Base-by-base conservation (phyloP, 768 basidiomycete species). In the Suillus lakei region DNA sequence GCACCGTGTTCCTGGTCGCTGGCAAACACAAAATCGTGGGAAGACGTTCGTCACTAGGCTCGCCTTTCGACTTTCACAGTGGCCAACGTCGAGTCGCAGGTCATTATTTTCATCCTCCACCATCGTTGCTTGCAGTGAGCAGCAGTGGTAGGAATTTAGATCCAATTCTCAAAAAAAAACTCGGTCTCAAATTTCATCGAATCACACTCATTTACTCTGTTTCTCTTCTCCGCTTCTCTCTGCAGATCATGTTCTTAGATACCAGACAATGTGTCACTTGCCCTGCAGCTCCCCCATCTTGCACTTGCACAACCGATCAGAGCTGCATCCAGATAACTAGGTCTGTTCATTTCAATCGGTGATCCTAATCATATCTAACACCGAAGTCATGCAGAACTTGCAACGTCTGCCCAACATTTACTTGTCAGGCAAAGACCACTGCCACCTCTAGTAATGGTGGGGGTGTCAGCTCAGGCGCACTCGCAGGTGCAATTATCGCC, bases 401-500 rank as follows among this genome's bases (percentile, higher is more conserved):
- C 71, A 70, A 73, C 48, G 76, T 78, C 1, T 93, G 92, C 70
- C 74, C 81, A 15, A 76, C 76, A 50, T 85, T 84, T 69, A 74
- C 76, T 66, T 93, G 91, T 69, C 82, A 86, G 32, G 62, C 79
- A 36, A 79, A 61, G 23, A 32, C 69, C 23, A 67, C 60, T 38
- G 59, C 64, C 32, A 66, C 71, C 5, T 15, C 46, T 18, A 46
- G 41, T 51, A 41, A 61, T 26, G 83, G 85, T 8, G 76, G 16
- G 32, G 73, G 76, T 12, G 78, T 87, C 60, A 88, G 89, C 73
- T 83, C 86, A 61, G 91, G 91, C 51, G 91, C 89, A 3, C 82
- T 92, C 23, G 92, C 90, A 23, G 92, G 91, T 55, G 91, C 87
- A 48, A 83, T 94, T 64, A 79, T 92, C 36, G 91, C 87, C 39